Evolutionary conservation across 2,329 filamentous ascomycete genomes (phyloP).

Genomic region (Dothideomycetidae sp.): DNA sequence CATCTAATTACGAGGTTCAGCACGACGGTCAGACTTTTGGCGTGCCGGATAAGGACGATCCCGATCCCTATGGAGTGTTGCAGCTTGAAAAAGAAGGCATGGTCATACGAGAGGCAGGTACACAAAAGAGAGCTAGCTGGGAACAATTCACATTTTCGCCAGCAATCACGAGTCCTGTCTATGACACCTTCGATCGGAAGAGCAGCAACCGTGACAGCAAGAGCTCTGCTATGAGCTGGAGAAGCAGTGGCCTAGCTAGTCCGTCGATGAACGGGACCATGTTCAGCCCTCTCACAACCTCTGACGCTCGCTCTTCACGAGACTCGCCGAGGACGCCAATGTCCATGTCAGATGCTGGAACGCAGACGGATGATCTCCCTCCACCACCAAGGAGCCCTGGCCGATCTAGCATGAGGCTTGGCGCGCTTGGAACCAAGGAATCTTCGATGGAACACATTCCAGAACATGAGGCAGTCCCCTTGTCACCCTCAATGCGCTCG

Average conservation of each 20-base stretch:
- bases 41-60: conserved; percentile 63
- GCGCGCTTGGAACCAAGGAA: conserved; percentile 7
- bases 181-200: conserved; percentile 43
- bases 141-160: conserved; percentile 74
- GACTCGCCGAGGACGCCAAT: conserved; percentile 4
- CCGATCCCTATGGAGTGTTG: conserved; percentile 81
- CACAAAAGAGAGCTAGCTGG: conserved; percentile 55
- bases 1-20: conserved; percentile 55
- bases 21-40: conserved; percentile 50
- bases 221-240: conserved; percentile 31
- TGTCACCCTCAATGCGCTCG: conserved; percentile 6
- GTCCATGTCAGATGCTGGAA: conserved; percentile 50
- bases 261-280: conserved; percentile 48
- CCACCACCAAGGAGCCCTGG: conserved; percentile 10
- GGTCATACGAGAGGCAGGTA: conserved; percentile 81
- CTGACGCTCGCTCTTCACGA: conserved; percentile 4
- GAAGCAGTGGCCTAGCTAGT: conserved; percentile 59
- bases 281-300: conserved; percentile 36
- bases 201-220: conserved; percentile 51
- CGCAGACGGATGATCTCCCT: conserved; percentile 38
- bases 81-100: conserved; percentile 83
- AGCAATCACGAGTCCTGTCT: conserved; percentile 58
- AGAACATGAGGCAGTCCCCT: conserved; percentile 14
- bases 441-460: conserved; percentile 22
- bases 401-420: conserved; percentile 11